Evolutionary conservation across 1,284 basidiomycete species (phyloP).

Genomic region (Bjerkandera adusta): DNA sequence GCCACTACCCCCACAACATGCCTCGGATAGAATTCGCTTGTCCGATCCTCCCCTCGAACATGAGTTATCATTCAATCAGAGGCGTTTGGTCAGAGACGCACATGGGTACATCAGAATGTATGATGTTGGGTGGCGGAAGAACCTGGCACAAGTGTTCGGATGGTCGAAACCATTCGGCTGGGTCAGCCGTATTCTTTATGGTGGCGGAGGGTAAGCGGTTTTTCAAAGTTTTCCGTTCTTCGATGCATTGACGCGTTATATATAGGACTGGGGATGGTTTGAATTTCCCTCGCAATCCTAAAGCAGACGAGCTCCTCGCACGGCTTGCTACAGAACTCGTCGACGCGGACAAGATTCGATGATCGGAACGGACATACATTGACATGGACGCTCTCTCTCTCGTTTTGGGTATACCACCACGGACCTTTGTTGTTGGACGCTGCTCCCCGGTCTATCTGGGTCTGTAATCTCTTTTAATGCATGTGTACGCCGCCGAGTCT

Average conservation of each 20-base stretch:
- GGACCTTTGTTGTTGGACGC: too few species aligned
- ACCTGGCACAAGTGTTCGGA: constrained; percentile 68
- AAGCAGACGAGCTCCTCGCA: constrained; percentile 59
- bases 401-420: constrained; percentile 2
- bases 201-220: constrained; percentile 57
- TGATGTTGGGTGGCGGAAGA: constrained; percentile 73
- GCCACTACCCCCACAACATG: constrained; percentile 41
- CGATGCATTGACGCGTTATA: background rate
- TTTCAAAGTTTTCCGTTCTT: constrained; percentile 2
- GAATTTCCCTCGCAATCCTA: constrained; percentile 63
- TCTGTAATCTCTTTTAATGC: too few species aligned
- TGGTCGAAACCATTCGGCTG: constrained; percentile 49
- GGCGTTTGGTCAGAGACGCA: constrained; percentile 63
- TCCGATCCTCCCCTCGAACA: constrained; percentile 75
- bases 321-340: constrained; percentile 59
- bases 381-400: constrained; percentile 1
- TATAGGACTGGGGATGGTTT: constrained; percentile 63
- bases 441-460: too few species aligned
- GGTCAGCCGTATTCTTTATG: constrained; percentile 50
- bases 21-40: constrained; percentile 40
- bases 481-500: too few species aligned
- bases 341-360: constrained; percentile 50
- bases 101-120: constrained; percentile 70
- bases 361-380: too few species aligned
- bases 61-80: constrained; percentile 69